phyloP scores from a whole-genome alignment of 192 early-diverging fungal species.

The Neocallimastix lanati region DNA sequence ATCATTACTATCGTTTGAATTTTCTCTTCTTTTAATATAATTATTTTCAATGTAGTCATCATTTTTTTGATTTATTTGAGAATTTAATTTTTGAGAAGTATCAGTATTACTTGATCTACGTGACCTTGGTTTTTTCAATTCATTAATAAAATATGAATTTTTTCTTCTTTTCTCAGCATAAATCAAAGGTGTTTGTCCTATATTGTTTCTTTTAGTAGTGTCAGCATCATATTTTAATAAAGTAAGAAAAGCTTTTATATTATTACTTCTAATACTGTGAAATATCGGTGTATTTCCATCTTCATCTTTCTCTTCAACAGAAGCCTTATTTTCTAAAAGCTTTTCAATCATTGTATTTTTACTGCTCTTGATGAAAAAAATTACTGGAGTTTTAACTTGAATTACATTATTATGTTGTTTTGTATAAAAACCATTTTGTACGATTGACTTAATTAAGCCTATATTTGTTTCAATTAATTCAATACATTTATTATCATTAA shows the following conservation, averaged over 20 bases:
- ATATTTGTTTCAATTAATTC: not conserved
- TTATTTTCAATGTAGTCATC: not conserved
- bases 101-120: not conserved
- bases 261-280: not conserved
- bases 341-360: not conserved
- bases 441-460: not conserved
- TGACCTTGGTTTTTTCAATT: not conserved
- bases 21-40: too few relatives aligned
- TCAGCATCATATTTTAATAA: not conserved
- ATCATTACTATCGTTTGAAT: too few relatives aligned
- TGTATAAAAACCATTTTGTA: not conserved
- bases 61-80: not conserved
- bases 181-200: not conserved
- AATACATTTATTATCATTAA: not conserved
- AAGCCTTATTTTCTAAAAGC: not conserved
- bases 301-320: not conserved
- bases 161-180: not conserved
- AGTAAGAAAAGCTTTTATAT: not conserved
- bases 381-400: not conserved
- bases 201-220: not conserved
- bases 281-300: not conserved
- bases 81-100: not conserved
- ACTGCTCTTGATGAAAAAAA: not conserved
- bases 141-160: not conserved
- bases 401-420: not conserved